Evolutionary conservation across 768 basidiomycete genomes (phyloP), one percentile per base, ranked within the genome.

Genomic region (Kwoniella europaea): DNA sequence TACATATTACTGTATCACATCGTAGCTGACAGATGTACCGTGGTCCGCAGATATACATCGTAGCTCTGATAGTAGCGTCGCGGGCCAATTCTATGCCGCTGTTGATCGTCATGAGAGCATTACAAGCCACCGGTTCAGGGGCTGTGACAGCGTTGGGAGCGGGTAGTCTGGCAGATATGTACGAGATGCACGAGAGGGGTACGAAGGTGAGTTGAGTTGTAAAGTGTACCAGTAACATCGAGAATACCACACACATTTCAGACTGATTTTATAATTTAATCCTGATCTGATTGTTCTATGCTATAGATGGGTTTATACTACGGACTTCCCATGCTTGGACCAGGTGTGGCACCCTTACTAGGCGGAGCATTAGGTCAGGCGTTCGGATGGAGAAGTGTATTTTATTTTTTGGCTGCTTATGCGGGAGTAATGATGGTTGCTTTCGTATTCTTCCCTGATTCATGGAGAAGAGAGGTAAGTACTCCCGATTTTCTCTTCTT

Each of bases 321-420:
- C 52, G 77, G 79, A 18, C 89, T 92, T 18, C 92, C 92, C 0
- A 87, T 93, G 20, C 87, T 94, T 20, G 92, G 65, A 2, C 83
- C 83, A 41, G 73, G 75, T 18, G 60, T 84, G 4, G 82, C 79
- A 0, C 76, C 77, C 10, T 52, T 83, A 0, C 76, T 80, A 35
- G 76, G 79, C 13, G 76, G 76, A 52, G 73, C 75, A 42, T 59
- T 75, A 9, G 74, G 80, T 0, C 73, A 75, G 64, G 87, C 85
- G 0, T 90, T 90, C 81, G 87, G 86, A 63, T 96, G 94, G 94
- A 87, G 91, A 46, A 88, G 90, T 9, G 88, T 89, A 0, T 93
- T 95, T 81, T 95, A 91, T 88, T 92, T 94, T 81, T 87, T 94
- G 24, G 85, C 88, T 0, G 89, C 89, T 42, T 86, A 90, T 65